Conservation (phyloP, 1,139 yeast genomes). For the Yamadazyma blattariae region DNA sequence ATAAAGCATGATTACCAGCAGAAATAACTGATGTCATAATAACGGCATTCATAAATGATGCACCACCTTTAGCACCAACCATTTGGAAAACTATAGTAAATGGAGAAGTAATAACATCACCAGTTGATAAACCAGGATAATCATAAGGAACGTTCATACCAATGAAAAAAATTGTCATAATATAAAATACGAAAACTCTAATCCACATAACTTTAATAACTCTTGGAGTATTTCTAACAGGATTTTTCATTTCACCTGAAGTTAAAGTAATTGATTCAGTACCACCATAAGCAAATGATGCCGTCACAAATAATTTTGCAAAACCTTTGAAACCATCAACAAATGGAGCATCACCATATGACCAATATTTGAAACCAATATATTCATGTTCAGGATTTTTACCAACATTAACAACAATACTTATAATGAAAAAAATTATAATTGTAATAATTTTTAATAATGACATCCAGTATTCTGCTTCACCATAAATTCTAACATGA, state of each 20-base stretch:
- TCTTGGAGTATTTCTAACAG: conserved; percentile 54
- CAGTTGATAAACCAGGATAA: conserved; percentile 37
- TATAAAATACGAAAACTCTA: conserved; percentile 40
- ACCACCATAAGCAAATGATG: conserved; percentile 69
- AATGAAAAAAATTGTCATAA: conserved; percentile 42
- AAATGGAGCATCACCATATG: conserved; percentile 39
- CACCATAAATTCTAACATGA: conserved; percentile 50
- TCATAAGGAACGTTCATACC: conserved; percentile 45
- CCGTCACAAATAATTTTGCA: conserved; percentile 44
- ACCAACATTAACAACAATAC: conserved; percentile 38
- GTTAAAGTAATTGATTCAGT: conserved; percentile 63
- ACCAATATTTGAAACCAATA: conserved; percentile 40
- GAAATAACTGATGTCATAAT: conserved; percentile 43
- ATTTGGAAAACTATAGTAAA: conserved; percentile 62
- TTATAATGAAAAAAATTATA: conserved; percentile 37
- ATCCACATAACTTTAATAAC: conserved; percentile 59
- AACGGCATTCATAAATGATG: conserved; percentile 45
- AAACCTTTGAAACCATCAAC: conserved; percentile 42
- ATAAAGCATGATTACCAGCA: conserved; percentile 47
- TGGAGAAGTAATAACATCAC: conserved; percentile 54
- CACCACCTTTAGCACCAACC: conserved; percentile 45
- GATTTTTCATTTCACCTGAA: conserved; percentile 65
- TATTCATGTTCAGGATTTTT: conserved; percentile 30
- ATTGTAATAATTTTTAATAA: conserved; percentile 38
- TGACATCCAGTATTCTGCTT: conserved; percentile 40